phyloP scores from a whole-genome alignment of 2,329 filamentous ascomycete species.

The Nannizzia gypsea region DNA sequence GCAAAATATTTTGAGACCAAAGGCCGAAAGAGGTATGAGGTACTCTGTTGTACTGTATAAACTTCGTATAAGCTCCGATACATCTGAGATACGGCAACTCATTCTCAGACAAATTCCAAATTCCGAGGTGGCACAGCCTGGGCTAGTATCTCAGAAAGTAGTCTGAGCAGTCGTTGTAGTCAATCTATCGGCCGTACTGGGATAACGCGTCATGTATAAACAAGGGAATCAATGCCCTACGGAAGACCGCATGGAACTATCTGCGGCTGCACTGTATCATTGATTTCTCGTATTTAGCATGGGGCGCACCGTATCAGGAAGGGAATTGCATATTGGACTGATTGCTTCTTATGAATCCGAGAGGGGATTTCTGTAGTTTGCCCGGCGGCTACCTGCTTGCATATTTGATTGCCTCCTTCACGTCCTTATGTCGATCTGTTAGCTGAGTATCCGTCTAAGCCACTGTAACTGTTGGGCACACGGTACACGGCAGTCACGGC shows the following conservation, averaged over 20 bases:
- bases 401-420: neutral
- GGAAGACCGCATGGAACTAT: neutral
- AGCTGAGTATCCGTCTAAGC: too few species aligned
- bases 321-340: neutral
- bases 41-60: neutral
- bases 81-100: neutral
- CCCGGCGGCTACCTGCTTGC: neutral
- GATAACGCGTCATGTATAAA: neutral
- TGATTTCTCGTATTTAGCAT: neutral
- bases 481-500: too few species aligned
- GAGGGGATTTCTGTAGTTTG: neutral
- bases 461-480: too few species aligned
- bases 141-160: neutral
- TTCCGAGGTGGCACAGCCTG: neutral
- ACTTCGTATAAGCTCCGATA: neutral
- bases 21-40: neutral
- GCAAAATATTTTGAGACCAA: too few species aligned
- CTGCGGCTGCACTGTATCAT: neutral
- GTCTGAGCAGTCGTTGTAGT: neutral
- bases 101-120: neutral
- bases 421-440: neutral
- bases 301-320: neutral
- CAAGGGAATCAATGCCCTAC: neutral
- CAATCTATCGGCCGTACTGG: neutral
- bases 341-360: neutral